phyloP scores from a whole-genome alignment of 768 basidiomycete genomes.

The Strobilomyces dryophilus region DNA sequence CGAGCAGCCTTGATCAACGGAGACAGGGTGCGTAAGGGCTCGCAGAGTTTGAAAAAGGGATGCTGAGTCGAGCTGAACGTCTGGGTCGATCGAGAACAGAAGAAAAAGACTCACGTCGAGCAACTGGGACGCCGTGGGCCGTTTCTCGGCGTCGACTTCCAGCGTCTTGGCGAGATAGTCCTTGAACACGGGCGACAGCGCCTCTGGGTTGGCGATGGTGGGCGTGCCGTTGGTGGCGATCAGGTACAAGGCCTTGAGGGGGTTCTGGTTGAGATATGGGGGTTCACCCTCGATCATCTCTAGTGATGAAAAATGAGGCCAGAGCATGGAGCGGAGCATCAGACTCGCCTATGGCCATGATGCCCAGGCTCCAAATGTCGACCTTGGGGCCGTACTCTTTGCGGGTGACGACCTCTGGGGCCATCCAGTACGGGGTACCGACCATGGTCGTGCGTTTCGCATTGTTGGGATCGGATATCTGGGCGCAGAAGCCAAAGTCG shows the following conservation, averaged over 20 bases:
- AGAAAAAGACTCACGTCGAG: conserved; percentile 52
- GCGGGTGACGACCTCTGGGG: conserved; percentile 94
- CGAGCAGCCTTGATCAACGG: conserved; percentile 91
- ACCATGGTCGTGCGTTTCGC: conserved; percentile 98
- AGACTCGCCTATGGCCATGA: conserved; percentile 86
- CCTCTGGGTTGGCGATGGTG: conserved; percentile 87
- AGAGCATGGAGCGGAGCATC: neutral
- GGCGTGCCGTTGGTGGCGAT: conserved; percentile 99
- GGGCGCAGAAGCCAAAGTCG: conserved; percentile 98
- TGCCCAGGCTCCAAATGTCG: conserved; percentile 96
- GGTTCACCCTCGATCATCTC: conserved; percentile 99
- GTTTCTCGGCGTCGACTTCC: conserved; percentile 93
- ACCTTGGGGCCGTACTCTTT: conserved; percentile 98
- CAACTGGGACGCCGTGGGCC: conserved; percentile 80
- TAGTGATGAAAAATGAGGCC: conserved; percentile 25
- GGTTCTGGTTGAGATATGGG: conserved; percentile 94
- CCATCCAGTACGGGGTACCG: conserved; percentile 99
- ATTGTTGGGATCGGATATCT: conserved; percentile 85
- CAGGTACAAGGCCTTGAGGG: conserved; percentile 92
- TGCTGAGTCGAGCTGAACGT: conserved; percentile 44
- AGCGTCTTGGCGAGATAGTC: conserved; percentile 87
- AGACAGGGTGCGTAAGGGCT: conserved; percentile 80
- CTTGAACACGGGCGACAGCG: conserved; percentile 70
- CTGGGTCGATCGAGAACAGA: neutral
- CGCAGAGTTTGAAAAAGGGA: conserved; percentile 83